These are phyloP conservation scores for Meredithiella fracta DNA, from an alignment of 2,329 filamentous ascomycete genomes.

Conservation along the genomic window DNA sequence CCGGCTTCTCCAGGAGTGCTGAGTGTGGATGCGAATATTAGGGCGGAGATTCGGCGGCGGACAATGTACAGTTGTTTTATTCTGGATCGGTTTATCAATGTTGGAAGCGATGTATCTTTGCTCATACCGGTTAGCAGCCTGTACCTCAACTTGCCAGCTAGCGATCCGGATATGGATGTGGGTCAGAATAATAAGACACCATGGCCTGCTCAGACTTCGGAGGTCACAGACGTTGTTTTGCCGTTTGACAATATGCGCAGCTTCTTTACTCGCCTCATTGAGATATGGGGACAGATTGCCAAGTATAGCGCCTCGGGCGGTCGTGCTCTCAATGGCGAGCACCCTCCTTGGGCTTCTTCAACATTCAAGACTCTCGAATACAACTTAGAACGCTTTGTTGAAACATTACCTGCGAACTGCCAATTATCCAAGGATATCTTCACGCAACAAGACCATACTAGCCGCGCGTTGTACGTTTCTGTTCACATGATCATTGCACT, in stretches of 20 bases:
- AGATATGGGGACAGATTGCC: slow-evolving; percentile 43
- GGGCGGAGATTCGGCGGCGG: slow-evolving; percentile 45
- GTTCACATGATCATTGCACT: slow-evolving; percentile 39
- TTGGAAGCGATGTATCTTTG: slow-evolving; percentile 32
- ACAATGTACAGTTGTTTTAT: slow-evolving; percentile 64
- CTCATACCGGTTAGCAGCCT: slow-evolving; percentile 7
- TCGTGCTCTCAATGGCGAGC: slow-evolving; percentile 30
- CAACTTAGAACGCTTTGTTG: slow-evolving; percentile 16
- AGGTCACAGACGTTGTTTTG: slow-evolving; percentile 16
- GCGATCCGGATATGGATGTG: slow-evolving; percentile 26
- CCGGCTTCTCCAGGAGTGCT: slow-evolving; percentile 18
- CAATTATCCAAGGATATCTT: slow-evolving; percentile 1
- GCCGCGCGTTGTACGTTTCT: slow-evolving; percentile 3
- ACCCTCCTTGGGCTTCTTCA: slow-evolving; percentile 44
- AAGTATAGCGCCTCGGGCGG: slow-evolving; percentile 37
- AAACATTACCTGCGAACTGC: background rate
- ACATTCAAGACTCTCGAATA: slow-evolving; percentile 37
- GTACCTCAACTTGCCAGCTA: slow-evolving; percentile 1
- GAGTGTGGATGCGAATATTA: slow-evolving; percentile 16
- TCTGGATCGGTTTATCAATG: slow-evolving; percentile 52
- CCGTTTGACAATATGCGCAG: slow-evolving; percentile 32
- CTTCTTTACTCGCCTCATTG: slow-evolving; percentile 40
- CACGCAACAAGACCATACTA: background rate
- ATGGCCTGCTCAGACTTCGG: slow-evolving; percentile 11
- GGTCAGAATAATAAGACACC: slow-evolving; percentile 6